Evolutionary conservation across 2,329 filamentous ascomycete genomes (phyloP).

Genomic region (Diaporthe sp.): DNA sequence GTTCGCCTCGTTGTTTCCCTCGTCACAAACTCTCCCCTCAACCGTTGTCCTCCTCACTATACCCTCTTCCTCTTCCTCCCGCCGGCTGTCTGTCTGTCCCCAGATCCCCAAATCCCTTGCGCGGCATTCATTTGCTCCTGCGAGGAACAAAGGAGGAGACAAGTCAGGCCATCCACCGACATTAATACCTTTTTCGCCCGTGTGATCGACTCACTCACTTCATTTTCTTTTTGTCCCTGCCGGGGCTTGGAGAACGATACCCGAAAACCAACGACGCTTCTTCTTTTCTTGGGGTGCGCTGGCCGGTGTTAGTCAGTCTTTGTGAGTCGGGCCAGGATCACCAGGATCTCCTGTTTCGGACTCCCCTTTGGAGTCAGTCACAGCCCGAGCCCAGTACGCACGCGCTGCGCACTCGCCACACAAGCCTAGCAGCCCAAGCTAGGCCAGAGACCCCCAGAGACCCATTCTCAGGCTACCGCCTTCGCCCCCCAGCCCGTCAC

Average conservation of each 20-base stretch:
- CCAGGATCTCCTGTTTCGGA: slow-evolving; percentile 39
- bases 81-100: slow-evolving; percentile 40
- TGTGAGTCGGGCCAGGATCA: slow-evolving; percentile 11
- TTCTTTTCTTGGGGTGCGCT: slow-evolving; percentile 24
- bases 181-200: slow-evolving; percentile 19
- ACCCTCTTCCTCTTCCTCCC: slow-evolving; percentile 25
- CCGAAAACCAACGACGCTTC: slow-evolving; percentile 24
- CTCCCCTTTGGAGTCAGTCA: slow-evolving; percentile 28
- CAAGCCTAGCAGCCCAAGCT: slow-evolving; percentile 33
- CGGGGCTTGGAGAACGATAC: slow-evolving; percentile 19
- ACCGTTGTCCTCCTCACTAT: slow-evolving; percentile 17
- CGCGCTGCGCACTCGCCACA: slow-evolving; percentile 27
- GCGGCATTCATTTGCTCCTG: slow-evolving; percentile 53
- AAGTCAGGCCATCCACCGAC: slow-evolving; percentile 38
- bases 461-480: slow-evolving; percentile 48
- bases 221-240: slow-evolving; percentile 6
- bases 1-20: slow-evolving; percentile 1
- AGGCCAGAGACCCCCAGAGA: slow-evolving; percentile 45
- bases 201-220: slow-evolving; percentile 32
- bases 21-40: slow-evolving; percentile 34
- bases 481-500: slow-evolving; percentile 42
- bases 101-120: slow-evolving; percentile 11
- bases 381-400: slow-evolving; percentile 28
- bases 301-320: slow-evolving; percentile 37
- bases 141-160: slow-evolving; percentile 47